Evolutionary conservation across 2,329 filamentous ascomycete genomes (phyloP).

Genomic region (Mycosphaerella arachidis): DNA sequence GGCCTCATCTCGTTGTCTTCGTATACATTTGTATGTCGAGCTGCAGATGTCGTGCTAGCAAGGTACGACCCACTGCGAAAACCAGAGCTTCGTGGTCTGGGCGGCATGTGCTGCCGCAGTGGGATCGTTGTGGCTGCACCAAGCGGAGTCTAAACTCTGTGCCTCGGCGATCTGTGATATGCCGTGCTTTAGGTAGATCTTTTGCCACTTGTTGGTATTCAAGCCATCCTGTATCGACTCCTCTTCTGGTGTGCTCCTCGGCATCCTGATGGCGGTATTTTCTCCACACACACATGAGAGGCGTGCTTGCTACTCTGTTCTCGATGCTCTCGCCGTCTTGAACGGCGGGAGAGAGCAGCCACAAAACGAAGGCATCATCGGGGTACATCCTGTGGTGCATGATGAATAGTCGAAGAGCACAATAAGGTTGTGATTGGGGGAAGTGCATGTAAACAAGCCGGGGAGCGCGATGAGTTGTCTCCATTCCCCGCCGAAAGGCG

Average conservation of each 20-base stretch:
- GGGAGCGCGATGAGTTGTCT: no score
- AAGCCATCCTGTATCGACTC: background rate
- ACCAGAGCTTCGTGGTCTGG: background rate
- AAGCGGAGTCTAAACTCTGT: background rate
- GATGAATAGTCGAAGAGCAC: no score
- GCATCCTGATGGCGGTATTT: background rate
- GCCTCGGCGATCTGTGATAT: background rate
- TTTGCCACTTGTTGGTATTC: background rate
- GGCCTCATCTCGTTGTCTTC: background rate
- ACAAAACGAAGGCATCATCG: background rate
- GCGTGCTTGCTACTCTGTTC: background rate
- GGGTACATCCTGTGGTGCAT: background rate
- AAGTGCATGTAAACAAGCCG: no score
- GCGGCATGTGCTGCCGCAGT: background rate
- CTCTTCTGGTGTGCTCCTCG: background rate
- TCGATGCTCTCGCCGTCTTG: background rate
- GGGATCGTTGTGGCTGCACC: background rate
- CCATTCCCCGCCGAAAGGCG: no score
- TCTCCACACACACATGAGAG: background rate
- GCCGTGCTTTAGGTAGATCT: background rate
- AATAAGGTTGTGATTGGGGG: no score
- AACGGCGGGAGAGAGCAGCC: background rate
- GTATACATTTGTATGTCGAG: background rate
- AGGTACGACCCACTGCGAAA: background rate
- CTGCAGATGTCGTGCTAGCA: background rate